phyloP scores from a whole-genome alignment of 169 alveolate genomes.

The Toxoplasma gondii region DNA sequence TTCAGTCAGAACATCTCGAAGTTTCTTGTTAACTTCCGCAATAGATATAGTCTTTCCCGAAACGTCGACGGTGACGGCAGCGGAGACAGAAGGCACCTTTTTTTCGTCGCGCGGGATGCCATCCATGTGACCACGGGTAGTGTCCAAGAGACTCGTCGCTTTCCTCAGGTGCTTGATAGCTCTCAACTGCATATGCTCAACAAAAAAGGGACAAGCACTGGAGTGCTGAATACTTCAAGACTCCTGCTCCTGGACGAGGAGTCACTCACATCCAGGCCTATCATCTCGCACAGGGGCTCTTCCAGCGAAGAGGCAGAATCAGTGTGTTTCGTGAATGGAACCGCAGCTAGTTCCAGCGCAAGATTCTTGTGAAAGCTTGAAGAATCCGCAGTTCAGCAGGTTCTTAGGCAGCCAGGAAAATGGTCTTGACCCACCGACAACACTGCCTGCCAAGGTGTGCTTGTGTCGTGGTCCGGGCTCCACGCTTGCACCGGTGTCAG shows the following conservation, averaged over 20 bases:
- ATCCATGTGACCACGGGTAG: neutral
- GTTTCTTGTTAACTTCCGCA: neutral
- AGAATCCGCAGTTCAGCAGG: too few species aligned
- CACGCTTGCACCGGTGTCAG: too few species aligned
- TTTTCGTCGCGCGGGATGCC: conserved; percentile 11
- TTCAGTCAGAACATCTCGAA: neutral
- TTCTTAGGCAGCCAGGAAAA: too few species aligned
- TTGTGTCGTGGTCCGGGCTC: too few species aligned
- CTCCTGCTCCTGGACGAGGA: neutral
- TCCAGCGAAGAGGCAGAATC: neutral
- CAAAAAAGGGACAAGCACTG: neutral
- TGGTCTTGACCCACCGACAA: too few species aligned
- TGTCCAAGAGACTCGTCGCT: conserved; percentile 12
- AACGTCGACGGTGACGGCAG: neutral
- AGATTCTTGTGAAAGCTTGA: too few species aligned
- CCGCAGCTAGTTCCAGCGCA: neutral
- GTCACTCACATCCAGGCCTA: neutral
- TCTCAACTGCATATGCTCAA: neutral
- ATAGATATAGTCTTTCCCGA: neutral
- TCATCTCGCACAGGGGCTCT: neutral
- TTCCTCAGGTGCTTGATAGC: neutral
- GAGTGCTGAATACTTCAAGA: neutral
- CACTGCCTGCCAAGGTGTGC: too few species aligned
- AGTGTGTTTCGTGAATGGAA: neutral
- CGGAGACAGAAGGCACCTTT: neutral